phyloP scores from a whole-genome alignment of 2,329 filamentous ascomycete species.

The Lecanicillium sp. region DNA sequence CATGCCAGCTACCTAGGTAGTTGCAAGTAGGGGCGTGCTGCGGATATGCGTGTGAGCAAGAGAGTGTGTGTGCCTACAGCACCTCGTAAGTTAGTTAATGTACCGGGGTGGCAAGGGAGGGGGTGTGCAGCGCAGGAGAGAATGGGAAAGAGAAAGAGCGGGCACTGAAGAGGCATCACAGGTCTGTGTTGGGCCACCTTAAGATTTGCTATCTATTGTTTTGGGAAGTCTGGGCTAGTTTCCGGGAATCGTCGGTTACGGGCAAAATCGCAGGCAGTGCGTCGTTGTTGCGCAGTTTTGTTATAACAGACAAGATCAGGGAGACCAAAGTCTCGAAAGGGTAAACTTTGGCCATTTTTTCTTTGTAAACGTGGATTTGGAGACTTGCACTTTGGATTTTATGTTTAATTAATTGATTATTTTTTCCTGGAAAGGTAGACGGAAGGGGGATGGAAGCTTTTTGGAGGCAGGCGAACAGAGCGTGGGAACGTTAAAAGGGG shows the following conservation, averaged over 20 bases:
- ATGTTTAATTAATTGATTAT: no score
- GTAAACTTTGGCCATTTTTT: background rate
- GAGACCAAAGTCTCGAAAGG: background rate
- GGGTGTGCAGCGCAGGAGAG: background rate
- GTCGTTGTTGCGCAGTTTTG: background rate
- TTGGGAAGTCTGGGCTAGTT: background rate
- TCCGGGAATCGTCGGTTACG: background rate
- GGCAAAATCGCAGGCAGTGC: background rate
- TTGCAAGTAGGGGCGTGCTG: background rate
- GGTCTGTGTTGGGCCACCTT: background rate
- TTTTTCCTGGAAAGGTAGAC: no score
- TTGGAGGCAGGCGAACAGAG: background rate
- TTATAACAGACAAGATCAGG: background rate
- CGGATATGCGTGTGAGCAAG: slow-evolving; percentile 3
- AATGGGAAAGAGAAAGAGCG: background rate
- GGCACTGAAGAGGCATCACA: background rate
- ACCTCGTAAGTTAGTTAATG: no score
- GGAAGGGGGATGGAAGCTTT: no score
- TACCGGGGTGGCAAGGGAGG: background rate
- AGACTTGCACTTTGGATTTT: no score
- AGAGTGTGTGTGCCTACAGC: background rate
- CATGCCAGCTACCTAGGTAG: background rate
- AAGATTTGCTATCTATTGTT: slow-evolving; percentile 3
- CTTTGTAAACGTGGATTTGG: background rate
- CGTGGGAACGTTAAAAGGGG: background rate